Conservation (phyloP, 73 alveolate genomes). For the Paramecium pentaurelia region DNA sequence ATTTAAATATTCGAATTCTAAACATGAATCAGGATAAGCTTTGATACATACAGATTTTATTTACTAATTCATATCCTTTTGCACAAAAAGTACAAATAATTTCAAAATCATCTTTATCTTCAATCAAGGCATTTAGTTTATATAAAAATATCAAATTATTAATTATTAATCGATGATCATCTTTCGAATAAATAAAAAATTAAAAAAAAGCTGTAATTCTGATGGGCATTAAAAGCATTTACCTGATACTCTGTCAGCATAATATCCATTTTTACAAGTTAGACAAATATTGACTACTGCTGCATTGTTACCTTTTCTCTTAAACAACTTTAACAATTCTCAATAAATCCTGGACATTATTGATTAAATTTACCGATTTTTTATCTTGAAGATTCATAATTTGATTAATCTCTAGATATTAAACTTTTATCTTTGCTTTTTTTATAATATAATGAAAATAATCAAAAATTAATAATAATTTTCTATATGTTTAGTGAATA, state of each 20-base stretch:
- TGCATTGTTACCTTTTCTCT: background rate
- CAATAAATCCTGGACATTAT: background rate
- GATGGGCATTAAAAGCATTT: background rate
- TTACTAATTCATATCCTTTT: background rate
- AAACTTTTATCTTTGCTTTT: too few species aligned
- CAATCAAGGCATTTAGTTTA: background rate
- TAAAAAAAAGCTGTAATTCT: background rate
- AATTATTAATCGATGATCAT: background rate
- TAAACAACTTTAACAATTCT: background rate
- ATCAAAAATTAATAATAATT: too few species aligned
- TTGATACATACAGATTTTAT: background rate
- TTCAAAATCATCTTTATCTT: background rate
- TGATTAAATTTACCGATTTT: background rate
- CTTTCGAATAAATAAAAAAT: background rate
- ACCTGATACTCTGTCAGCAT: background rate
- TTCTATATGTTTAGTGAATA: background rate
- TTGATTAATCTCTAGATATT: too few species aligned
- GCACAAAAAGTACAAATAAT: background rate
- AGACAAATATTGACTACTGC: background rate
- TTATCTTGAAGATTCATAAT: background rate
- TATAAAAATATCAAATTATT: too few species aligned
- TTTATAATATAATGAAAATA: too few species aligned
- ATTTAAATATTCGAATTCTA: background rate
- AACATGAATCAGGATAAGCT: background rate
- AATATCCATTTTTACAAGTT: background rate